Percentiles rank a stretch among this genome's conserved stretches.
Evolutionary conservation across 1,284 basidiomycete species (phyloP).

Genomic region (Lentinula novae-zelandiae): DNA sequence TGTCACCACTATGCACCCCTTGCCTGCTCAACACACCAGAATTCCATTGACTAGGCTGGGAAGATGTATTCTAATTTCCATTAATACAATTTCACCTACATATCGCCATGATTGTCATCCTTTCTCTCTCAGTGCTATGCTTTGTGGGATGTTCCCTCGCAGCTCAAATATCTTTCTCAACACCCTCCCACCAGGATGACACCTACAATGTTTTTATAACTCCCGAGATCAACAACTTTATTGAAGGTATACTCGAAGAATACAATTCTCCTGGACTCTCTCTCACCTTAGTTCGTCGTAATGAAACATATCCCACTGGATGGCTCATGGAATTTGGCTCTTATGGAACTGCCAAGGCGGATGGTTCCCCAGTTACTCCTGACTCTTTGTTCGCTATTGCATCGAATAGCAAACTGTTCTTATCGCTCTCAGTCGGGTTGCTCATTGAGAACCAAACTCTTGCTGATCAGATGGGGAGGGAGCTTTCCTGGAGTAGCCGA

Average conservation of each 20-base stretch:
- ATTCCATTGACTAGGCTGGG: no score
- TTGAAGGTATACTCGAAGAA: slow-evolving; percentile 24
- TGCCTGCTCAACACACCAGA: no score
- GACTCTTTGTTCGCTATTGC: slow-evolving; percentile 39
- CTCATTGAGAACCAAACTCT: slow-evolving; percentile 34
- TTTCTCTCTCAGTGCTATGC: background rate
- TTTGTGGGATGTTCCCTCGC: background rate
- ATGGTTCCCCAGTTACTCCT: slow-evolving; percentile 30
- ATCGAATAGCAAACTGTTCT: slow-evolving; percentile 39
- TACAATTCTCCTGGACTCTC: slow-evolving; percentile 35
- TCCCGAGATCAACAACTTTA: slow-evolving; percentile 14
- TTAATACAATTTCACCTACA: no score
- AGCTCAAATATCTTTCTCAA: background rate
- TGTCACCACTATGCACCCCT: no score
- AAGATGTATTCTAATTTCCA: no score
- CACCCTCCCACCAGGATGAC: background rate
- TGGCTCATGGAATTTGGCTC: slow-evolving; percentile 33
- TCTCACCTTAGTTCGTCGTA: slow-evolving; percentile 31
- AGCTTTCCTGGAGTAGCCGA: slow-evolving; percentile 32
- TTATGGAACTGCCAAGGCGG: slow-evolving; percentile 29
- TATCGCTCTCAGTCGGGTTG: slow-evolving; percentile 27
- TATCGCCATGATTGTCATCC: no score
- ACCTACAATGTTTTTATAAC: slow-evolving; percentile 1
- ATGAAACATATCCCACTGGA: slow-evolving; percentile 23
- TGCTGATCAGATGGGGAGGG: slow-evolving; percentile 16